Evolutionary conservation across 768 basidiomycete species (phyloP).

Genomic region (Tricholoma sp.): DNA sequence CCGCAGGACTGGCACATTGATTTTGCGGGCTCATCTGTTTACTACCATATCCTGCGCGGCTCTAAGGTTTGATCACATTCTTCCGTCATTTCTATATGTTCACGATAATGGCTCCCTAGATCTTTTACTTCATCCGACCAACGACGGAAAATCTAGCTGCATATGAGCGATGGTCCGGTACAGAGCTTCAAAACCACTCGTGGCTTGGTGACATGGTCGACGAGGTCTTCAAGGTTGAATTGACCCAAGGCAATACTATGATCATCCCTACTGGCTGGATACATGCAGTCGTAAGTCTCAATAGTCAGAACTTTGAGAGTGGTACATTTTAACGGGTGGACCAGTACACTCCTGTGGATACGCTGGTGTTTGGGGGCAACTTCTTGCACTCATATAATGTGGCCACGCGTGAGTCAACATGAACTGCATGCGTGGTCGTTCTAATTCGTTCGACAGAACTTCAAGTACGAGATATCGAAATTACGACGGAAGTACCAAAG

Average conservation of each 20-base stretch:
- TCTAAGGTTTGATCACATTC: slow-evolving; percentile 55
- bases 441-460: slow-evolving; percentile 54
- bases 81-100: not conserved
- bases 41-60: slow-evolving; percentile 88
- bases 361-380: slow-evolving; percentile 96
- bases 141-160: slow-evolving; percentile 81
- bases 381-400: slow-evolving; percentile 94
- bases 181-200: slow-evolving; percentile 77
- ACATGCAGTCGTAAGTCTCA: slow-evolving; percentile 79
- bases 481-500: slow-evolving; percentile 87
- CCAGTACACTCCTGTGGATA: slow-evolving; percentile 87
- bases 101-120: slow-evolving; percentile 32
- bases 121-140: slow-evolving; percentile 94
- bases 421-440: not conserved
- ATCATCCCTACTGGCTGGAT: slow-evolving; percentile 98
- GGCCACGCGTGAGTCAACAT: slow-evolving; percentile 60
- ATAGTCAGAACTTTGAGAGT: not conserved
- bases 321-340: slow-evolving; percentile 7
- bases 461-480: slow-evolving; percentile 86
- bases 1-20: slow-evolving; percentile 95
- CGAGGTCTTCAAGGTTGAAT: slow-evolving; percentile 81
- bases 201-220: slow-evolving; percentile 95
- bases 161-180: slow-evolving; percentile 93
- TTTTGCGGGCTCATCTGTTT: slow-evolving; percentile 97
- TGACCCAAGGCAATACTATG: slow-evolving; percentile 80